Percentiles rank a stretch among this genome's conserved stretches.
Conservation (phyloP, 2,329 filamentous ascomycete species). For the Pseudogymnoascus sp. region DNA sequence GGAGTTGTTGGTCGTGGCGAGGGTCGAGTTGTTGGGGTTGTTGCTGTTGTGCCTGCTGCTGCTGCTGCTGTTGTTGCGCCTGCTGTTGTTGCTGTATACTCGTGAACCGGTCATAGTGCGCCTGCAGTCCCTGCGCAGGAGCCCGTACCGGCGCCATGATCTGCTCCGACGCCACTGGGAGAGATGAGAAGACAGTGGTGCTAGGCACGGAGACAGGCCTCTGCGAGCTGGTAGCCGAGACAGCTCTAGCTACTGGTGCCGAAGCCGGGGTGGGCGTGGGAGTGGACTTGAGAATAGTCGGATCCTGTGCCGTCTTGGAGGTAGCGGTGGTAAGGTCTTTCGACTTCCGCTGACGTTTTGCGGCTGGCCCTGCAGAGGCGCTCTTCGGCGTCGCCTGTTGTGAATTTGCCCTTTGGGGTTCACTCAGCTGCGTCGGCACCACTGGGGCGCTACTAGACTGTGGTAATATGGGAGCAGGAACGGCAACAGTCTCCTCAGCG, state of each 20-base stretch:
- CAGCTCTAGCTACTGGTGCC: neutral
- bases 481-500: neutral
- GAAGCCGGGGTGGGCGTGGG: conserved; percentile 18
- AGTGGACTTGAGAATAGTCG: conserved; percentile 20
- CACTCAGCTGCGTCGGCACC: neutral
- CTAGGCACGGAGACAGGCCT: neutral
- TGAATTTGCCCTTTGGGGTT: neutral
- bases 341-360: conserved; percentile 34
- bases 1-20: neutral
- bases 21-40: conserved; percentile 14
- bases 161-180: conserved; percentile 15
- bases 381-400: conserved; percentile 22
- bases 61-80: conserved; percentile 21
- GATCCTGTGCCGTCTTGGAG: conserved; percentile 15
- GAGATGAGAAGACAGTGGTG: neutral
- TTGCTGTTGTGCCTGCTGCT: conserved; percentile 19
- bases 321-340: conserved; percentile 25
- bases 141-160: conserved; percentile 22
- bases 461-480: neutral
- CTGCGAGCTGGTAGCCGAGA: neutral
- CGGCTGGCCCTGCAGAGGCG: conserved; percentile 23
- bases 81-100: conserved; percentile 20
- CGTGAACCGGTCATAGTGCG: conserved; percentile 27
- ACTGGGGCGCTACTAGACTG: neutral
- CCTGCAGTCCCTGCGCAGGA: conserved; percentile 27